Evolutionary conservation across 768 basidiomycete species (phyloP).

Genomic region (Serendipita sp.): DNA sequence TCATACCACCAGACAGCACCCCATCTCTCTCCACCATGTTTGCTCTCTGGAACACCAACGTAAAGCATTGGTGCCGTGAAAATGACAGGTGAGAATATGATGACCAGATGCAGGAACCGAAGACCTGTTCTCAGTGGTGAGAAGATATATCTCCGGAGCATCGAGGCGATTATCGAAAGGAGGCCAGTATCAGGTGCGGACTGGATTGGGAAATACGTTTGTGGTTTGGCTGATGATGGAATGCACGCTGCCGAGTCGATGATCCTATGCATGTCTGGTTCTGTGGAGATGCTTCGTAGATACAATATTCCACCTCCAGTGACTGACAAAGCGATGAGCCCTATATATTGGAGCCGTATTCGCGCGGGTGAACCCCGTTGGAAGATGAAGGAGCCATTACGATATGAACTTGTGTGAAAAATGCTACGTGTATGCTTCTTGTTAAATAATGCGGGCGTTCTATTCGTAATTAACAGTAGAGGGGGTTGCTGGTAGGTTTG

Average conservation of each 20-base stretch:
- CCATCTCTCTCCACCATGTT: constrained; percentile 63
- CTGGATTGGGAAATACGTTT: constrained; percentile 23
- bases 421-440: too few species aligned
- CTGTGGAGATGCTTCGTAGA: not conserved
- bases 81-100: constrained; percentile 79
- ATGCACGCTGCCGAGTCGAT: constrained; percentile 4
- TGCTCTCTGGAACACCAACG: constrained; percentile 37
- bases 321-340: not conserved
- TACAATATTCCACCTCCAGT: not conserved
- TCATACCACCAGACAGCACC: constrained; percentile 96
- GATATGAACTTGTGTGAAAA: too few species aligned
- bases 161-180: constrained; percentile 24
- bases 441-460: too few species aligned
- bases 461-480: too few species aligned
- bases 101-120: constrained; percentile 69
- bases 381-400: too few species aligned
- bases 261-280: not conserved
- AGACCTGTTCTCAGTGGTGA: constrained; percentile 73
- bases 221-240: not conserved
- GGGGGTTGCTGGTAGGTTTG: too few species aligned
- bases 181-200: constrained; percentile 56
- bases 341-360: too few species aligned
- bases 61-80: constrained; percentile 71
- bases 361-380: too few species aligned
- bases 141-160: constrained; percentile 48